Percentiles rank a stretch among this genome's conserved stretches.
Evolutionary conservation across 2,329 filamentous ascomycete species (phyloP).

Genomic region (Apiospora koreana): DNA sequence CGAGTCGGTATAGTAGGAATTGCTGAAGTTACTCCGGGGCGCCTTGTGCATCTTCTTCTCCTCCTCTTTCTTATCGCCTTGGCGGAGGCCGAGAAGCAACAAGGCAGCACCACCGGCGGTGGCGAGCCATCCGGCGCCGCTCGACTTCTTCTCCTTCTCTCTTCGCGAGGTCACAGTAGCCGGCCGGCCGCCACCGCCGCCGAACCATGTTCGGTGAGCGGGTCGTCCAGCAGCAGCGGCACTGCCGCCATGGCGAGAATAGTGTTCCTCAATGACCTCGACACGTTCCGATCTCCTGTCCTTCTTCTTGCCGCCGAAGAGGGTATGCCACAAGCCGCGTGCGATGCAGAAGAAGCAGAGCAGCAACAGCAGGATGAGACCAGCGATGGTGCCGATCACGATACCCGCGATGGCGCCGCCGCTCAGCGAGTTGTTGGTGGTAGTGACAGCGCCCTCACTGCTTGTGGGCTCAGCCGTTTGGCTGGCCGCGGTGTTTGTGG

Average conservation of each 20-base stretch:
- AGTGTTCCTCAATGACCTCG: conserved; percentile 65
- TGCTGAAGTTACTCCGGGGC: conserved; percentile 46
- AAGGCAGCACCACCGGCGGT: conserved; percentile 53
- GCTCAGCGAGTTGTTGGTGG: conserved; percentile 53
- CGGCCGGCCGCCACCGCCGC: conserved; percentile 45
- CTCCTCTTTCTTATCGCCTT: conserved; percentile 48
- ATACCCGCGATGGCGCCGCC: conserved; percentile 79
- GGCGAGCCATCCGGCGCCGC: conserved; percentile 54
- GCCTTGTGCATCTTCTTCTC: conserved; percentile 31
- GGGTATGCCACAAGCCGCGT: conserved; percentile 60
- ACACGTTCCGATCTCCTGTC: conserved; percentile 52
- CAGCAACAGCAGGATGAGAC: conserved; percentile 65
- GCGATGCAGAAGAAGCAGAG: conserved; percentile 76
- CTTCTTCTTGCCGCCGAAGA: conserved; percentile 56
- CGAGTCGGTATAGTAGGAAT: conserved; percentile 56
- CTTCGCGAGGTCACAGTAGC: conserved; percentile 35
- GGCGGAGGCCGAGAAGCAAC: conserved; percentile 54
- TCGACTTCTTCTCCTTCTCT: conserved; percentile 48
- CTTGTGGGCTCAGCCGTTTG: conserved; percentile 52
- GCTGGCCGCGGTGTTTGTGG: conserved; percentile 50
- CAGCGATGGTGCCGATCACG: conserved; percentile 71
- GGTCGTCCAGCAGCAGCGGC: conserved; percentile 51
- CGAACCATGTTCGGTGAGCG: conserved; percentile 59
- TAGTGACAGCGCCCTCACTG: conserved; percentile 48
- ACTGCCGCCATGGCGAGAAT: conserved; percentile 50